Evolutionary conservation across 768 basidiomycete genomes (phyloP).

Genomic region (Hortiboletus campestris): DNA sequence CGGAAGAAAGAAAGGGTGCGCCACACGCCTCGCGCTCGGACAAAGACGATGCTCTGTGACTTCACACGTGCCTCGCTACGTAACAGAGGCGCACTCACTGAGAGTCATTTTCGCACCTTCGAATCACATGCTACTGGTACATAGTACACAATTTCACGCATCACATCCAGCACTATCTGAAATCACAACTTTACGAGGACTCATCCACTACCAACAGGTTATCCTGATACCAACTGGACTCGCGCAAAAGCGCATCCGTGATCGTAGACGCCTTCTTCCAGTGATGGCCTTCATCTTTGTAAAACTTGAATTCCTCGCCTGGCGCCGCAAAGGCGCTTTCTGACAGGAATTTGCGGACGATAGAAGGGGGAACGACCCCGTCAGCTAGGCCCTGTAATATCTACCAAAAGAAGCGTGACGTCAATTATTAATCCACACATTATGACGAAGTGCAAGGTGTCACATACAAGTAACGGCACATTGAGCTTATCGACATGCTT

Average conservation of each 20-base stretch:
- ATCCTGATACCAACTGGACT: constrained; percentile 34
- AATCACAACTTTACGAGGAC: neutral
- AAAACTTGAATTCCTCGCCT: constrained; percentile 31
- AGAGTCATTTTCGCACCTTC: neutral
- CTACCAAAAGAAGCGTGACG: constrained; percentile 30
- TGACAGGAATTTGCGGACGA: constrained; percentile 39
- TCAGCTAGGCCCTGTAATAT: constrained; percentile 65
- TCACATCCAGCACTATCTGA: neutral
- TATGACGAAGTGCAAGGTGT: rapidly evolving
- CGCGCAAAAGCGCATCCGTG: constrained; percentile 30
- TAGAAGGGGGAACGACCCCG: constrained; percentile 61
- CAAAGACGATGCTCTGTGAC: no score
- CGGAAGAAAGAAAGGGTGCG: no score
- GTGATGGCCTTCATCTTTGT: constrained; percentile 42
- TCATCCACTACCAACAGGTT: neutral
- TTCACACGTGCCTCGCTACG: no score
- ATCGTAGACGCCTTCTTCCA: constrained; percentile 32
- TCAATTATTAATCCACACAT: neutral
- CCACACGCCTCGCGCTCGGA: no score
- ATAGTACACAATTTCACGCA: neutral
- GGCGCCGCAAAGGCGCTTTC: neutral
- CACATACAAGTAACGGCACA: constrained; percentile 56
- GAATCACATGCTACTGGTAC: neutral
- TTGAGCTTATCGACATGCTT: constrained; percentile 50
- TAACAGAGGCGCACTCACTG: no score